Percentiles rank a stretch among this genome's conserved stretches.
phyloP scores from a whole-genome alignment of 2,329 filamentous ascomycete genomes.

The Xylaria multiplex region DNA sequence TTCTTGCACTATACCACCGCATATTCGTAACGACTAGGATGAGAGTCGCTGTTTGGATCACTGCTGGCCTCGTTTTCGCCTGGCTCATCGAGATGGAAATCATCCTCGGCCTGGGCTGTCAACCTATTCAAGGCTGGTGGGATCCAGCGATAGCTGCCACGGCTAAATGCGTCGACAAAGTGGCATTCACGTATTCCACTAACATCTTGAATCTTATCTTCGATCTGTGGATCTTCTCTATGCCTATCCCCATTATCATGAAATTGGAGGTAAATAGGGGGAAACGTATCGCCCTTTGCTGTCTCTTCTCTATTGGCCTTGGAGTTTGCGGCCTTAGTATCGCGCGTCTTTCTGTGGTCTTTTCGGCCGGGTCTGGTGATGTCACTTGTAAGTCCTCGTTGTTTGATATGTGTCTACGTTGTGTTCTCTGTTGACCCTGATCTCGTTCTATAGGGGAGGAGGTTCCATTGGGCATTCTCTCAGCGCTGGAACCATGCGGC shows the following conservation, averaged over 20 bases:
- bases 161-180: slow-evolving; percentile 40
- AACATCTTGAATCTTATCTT: slow-evolving; percentile 44
- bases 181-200: slow-evolving; percentile 45
- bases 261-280: slow-evolving; percentile 36
- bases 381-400: slow-evolving; percentile 41
- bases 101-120: slow-evolving; percentile 42
- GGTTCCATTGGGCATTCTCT: slow-evolving; percentile 44
- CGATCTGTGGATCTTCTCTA: slow-evolving; percentile 46
- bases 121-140: slow-evolving; percentile 45
- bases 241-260: slow-evolving; percentile 45
- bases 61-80: slow-evolving; percentile 36
- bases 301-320: slow-evolving; percentile 44
- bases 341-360: slow-evolving; percentile 40
- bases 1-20: slow-evolving; percentile 45
- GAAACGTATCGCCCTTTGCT: slow-evolving; percentile 41
- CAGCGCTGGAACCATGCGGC: slow-evolving; percentile 44
- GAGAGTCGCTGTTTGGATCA: slow-evolving; percentile 31
- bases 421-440: neutral
- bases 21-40: slow-evolving; percentile 40
- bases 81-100: slow-evolving; percentile 46
- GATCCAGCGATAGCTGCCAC: slow-evolving; percentile 29
- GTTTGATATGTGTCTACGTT: neutral
- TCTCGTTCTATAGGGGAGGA: slow-evolving; percentile 36
- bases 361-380: slow-evolving; percentile 41
- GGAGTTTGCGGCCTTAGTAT: slow-evolving; percentile 43